Base-by-base conservation (phyloP, 352 stramenopile genomes). In the Pythium sp. region DNA sequence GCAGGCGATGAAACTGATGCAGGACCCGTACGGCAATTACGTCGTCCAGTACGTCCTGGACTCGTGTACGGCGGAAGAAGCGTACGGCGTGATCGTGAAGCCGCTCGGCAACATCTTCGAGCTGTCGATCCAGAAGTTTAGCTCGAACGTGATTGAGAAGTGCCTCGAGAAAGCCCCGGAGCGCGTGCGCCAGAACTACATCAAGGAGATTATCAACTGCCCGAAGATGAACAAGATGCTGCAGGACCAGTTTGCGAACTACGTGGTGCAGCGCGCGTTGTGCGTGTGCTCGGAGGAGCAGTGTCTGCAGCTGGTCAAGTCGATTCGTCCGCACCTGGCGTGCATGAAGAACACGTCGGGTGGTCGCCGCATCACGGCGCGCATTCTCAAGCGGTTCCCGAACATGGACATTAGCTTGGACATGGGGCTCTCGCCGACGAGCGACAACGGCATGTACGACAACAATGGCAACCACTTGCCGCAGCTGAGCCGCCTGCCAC, bases 111-210 rank as follows among this genome's bases (percentile, higher is more conserved):
- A 98, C 69, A 92, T 99, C 20, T 93, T 91, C 67, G 82, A 98
- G 62, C 87, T 99, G 4, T 98, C 96, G 59, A 94, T 98, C 67
- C 97, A 99, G 73, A 99, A 99, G 72, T 99, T 99, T 71, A 98
- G 91, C 65, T 99, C 94, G 56, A 99, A 99, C 75, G 97, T 99
- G 38, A 98, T 99, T 76, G 97, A 99, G 71, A 99, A 99, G 78
- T 99, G 97, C 69, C 81, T 99, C 32, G 94, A 98, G 76, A 96
- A 98, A 66, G 97, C 94, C 1, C 85, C 87, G 2, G 81, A 90
- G 65, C 75, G 76, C 58, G 79, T 95, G 65, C 82, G 84, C 8
- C 79, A 89, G 72, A 79, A 83, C 60, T 93, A 93, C 76, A 79
- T 93, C 47, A 72, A 87, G 24, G 87, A 95, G 65, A 86, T 93